Evolutionary conservation across 495 filamentous ascomycete genomes (phyloP).

Genomic region (Glutinoglossum americanum): DNA sequence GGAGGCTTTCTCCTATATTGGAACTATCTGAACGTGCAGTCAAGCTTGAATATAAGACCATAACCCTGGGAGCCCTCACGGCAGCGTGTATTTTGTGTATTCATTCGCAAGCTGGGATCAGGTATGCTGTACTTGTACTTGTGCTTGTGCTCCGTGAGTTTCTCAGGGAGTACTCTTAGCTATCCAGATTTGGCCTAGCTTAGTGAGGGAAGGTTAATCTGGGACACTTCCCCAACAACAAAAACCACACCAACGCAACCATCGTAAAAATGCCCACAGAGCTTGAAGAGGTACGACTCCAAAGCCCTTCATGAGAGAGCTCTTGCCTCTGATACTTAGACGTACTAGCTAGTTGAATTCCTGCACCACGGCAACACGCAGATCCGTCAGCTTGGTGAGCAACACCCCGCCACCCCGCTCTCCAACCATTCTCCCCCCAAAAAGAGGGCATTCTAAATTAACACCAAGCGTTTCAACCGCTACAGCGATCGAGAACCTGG

Average conservation of each 20-base stretch:
- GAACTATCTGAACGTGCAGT: too few species aligned
- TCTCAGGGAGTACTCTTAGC: too few species aligned
- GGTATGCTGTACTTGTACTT: too few species aligned
- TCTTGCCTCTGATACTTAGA: neutral
- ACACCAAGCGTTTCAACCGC: constrained; percentile 2
- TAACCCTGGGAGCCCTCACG: too few species aligned
- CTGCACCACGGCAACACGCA: constrained; percentile 75
- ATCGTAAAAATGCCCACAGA: neutral
- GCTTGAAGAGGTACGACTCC: neutral
- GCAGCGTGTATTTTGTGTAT: too few species aligned
- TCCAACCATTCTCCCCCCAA: neutral
- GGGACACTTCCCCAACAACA: too few species aligned
- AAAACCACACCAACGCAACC: neutral
- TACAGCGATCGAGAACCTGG: constrained; percentile 63
- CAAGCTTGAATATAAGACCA: too few species aligned
- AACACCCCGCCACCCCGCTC: neutral
- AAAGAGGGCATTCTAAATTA: neutral
- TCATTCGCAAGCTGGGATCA: too few species aligned
- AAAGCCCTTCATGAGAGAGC: neutral
- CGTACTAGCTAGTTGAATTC: constrained; percentile 61
- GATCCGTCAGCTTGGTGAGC: constrained; percentile 51
- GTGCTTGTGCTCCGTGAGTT: too few species aligned
- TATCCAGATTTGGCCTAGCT: too few species aligned
- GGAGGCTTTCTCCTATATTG: too few species aligned
- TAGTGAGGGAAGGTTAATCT: too few species aligned